Evolutionary conservation across 768 basidiomycete genomes (phyloP), one percentile per base, ranked within the genome.

Genomic region (Pleurotus cornucopiae): DNA sequence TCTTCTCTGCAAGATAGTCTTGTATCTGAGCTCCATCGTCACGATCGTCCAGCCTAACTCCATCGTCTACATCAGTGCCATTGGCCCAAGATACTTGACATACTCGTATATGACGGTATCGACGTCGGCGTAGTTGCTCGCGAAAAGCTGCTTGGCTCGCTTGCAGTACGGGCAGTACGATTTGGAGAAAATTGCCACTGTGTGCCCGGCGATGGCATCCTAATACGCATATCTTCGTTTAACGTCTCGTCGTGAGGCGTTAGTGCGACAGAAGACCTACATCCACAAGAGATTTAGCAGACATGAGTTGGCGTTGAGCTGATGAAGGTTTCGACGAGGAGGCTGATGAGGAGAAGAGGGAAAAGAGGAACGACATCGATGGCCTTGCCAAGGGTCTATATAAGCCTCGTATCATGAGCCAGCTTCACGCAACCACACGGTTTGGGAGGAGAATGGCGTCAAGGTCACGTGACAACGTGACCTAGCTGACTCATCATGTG

Each of bases 11-110:
- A 18, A 85, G 75, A 62, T 84, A 84, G 48, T 68, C 63, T 61
- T 86, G 84, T 57, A 86, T 82, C 0, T 57, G 75, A 11, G 49
- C 21, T 16, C 76, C 80, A 40, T 86, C 79, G 2, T 71, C 62
- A 34, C 69, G 67, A 44, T 64, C 39, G 64, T 83, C 82, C 23
- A 83, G 64, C 60, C 81, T 79, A 44, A 11, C 30, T 34, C 30
- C 11, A 34, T 3, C 3, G 6, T 16, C 14, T 3, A 44, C 14
- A 44, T 44, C 41, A 44, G 41, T 16, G n/a, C 6, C 41, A 44
- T 44, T n/a, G 41, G 23, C 6, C 5, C 14, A 14, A 44, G 20
- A 44, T 5, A n/a, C 7, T 16, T 44, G 61, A 62, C 70, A 57
- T 58, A 76, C 75, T 76, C 76, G 30, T 71, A 34, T 47, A 73